Evolutionary conservation across 1,284 basidiomycete genomes (phyloP).

Genomic region (Papiliotrema terrestris): DNA sequence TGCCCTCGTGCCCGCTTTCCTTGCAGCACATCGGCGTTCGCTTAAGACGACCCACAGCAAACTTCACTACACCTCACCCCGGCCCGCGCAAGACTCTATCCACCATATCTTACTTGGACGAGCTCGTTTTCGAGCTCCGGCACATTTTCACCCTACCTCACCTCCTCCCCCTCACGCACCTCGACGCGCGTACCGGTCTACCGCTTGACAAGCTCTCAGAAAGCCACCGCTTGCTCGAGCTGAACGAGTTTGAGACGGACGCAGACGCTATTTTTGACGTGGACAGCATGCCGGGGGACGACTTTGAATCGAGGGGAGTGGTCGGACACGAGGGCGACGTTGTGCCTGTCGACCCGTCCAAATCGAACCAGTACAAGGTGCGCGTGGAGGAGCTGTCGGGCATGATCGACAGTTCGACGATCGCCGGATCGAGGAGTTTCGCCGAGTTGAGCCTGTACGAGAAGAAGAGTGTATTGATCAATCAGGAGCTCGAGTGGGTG

Average conservation of each 20-base stretch:
- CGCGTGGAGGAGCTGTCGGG: slow-evolving; percentile 13
- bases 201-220: neutral
- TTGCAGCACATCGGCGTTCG: too few relatives aligned
- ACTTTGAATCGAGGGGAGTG: neutral
- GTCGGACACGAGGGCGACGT: neutral
- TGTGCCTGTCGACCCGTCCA: neutral
- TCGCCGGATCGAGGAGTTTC: slow-evolving; percentile 13
- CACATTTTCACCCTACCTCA: slow-evolving; percentile 11
- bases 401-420: slow-evolving; percentile 4
- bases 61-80: too few relatives aligned
- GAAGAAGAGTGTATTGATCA: slow-evolving; percentile 27
- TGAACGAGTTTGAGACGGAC: neutral
- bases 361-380: neutral
- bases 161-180: slow-evolving; percentile 6
- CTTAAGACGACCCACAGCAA: too few relatives aligned
- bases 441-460: slow-evolving; percentile 18
- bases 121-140: slow-evolving; percentile 3
- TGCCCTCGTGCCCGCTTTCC: too few relatives aligned
- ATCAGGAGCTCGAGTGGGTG: slow-evolving; percentile 27
- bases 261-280: neutral
- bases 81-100: neutral
- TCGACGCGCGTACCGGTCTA: neutral
- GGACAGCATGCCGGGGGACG: neutral
- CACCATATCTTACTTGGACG: slow-evolving; percentile 1
- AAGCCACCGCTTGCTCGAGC: neutral